These are phyloP conservation scores for Schwanniomyces yamadae DNA, from an alignment of 805 yeast genomes.

Conservation along the genomic window DNA sequence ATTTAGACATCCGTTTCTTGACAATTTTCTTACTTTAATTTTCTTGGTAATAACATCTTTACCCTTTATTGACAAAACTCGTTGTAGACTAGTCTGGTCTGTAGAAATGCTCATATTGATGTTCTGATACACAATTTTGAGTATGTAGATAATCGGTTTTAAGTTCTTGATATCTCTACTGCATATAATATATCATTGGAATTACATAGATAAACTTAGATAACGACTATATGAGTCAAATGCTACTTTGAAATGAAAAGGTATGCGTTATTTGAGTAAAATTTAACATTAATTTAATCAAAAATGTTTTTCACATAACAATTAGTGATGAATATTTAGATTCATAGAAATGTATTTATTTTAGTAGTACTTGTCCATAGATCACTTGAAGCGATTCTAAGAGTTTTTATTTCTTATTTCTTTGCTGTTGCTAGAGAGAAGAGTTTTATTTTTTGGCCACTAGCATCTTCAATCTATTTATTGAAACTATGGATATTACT, in stretches of 20 bases:
- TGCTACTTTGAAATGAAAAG: no score
- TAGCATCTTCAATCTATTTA: no score
- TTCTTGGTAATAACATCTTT: neutral
- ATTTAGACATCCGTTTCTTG: constrained; percentile 23
- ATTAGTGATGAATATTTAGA: no score
- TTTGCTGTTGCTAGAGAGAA: no score
- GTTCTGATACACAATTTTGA: neutral
- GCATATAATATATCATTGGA: neutral
- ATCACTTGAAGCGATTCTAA: no score
- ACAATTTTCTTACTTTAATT: neutral
- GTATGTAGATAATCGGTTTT: neutral
- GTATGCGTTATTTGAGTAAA: no score
- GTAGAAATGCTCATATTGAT: neutral
- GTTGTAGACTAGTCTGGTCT: neutral
- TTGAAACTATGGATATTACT: neutral
- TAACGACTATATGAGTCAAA: no score
- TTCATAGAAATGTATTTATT: neutral
- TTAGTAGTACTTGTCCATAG: neutral
- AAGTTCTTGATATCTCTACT: neutral
- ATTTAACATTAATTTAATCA: no score
- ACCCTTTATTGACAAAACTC: neutral
- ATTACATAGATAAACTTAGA: neutral
- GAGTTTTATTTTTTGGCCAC: no score
- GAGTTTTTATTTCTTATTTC: no score
- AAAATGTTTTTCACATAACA: no score